phyloP scores from a whole-genome alignment of 805 yeast species.

The Lipomyces oligophaga region DNA sequence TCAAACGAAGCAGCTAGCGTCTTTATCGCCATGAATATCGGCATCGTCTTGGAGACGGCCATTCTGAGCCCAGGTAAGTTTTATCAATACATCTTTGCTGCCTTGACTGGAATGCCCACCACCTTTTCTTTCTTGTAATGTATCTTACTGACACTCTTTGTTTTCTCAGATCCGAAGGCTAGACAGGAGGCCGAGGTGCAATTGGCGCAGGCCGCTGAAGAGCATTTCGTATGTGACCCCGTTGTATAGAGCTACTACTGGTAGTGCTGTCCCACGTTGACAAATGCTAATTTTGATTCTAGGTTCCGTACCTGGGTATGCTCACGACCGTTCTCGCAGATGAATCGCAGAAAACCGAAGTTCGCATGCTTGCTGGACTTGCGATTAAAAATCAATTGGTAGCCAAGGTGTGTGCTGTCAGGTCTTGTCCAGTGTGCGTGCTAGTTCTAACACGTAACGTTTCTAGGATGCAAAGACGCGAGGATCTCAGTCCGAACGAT shows the following conservation, averaged over 20 bases:
- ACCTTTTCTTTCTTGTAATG: neutral
- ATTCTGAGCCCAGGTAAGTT: conserved; percentile 54
- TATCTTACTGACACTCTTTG: neutral
- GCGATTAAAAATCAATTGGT: conserved; percentile 82
- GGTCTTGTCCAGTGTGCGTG: neutral
- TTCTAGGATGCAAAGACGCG: conserved; percentile 51
- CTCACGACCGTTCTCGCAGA: conserved; percentile 70
- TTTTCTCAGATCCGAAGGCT: conserved; percentile 47
- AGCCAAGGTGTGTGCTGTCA: conserved; percentile 47
- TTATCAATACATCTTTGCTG: neutral
- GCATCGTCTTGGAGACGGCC: conserved; percentile 72
- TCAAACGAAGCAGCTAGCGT: too few relatives aligned
- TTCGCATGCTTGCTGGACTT: conserved; percentile 86
- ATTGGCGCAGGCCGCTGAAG: conserved; percentile 64
- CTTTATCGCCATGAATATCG: conserved; percentile 69
- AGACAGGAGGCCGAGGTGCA: conserved; percentile 78
- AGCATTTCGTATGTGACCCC: conserved; percentile 53
- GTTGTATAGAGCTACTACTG: neutral
- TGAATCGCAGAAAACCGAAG: conserved; percentile 64
- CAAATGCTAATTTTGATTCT: neutral
- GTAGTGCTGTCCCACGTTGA: neutral
- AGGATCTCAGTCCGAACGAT: conserved; percentile 60
- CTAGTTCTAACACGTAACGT: neutral
- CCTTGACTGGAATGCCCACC: too few relatives aligned
- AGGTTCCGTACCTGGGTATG: conserved; percentile 56